Conservation (phyloP, 2,329 filamentous ascomycete species). For the Ophiostoma novo-ulmi region DNA sequence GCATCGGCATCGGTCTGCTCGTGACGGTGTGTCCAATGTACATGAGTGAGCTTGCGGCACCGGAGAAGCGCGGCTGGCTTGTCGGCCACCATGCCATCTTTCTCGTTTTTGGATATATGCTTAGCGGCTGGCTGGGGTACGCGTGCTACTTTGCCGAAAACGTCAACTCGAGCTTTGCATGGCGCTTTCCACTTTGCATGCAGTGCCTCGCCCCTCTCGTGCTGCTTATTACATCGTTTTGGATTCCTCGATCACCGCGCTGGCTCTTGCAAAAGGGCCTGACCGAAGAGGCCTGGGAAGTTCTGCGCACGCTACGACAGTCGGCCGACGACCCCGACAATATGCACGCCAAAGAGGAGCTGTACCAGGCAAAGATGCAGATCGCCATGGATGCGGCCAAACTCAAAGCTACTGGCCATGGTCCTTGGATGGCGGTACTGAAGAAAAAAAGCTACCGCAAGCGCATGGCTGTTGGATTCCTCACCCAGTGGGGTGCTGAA, state of each 20-base stretch:
- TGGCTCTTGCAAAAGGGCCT: slow-evolving; percentile 47
- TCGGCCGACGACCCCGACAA: slow-evolving; percentile 38
- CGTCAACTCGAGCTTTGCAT: slow-evolving; percentile 38
- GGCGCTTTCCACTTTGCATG: slow-evolving; percentile 42
- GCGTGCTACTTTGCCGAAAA: slow-evolving; percentile 40
- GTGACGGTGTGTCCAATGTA: slow-evolving; percentile 44
- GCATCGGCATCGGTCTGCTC: slow-evolving; percentile 41
- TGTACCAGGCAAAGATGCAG: slow-evolving; percentile 44
- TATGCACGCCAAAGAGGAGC: slow-evolving; percentile 42
- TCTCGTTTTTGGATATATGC: slow-evolving; percentile 44
- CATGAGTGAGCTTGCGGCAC: slow-evolving; percentile 40
- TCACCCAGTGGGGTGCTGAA: slow-evolving; percentile 50
- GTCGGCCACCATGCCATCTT: slow-evolving; percentile 44
- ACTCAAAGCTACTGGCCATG: slow-evolving; percentile 37
- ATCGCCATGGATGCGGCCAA: slow-evolving; percentile 40
- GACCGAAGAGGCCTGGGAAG: slow-evolving; percentile 41
- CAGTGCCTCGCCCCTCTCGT: slow-evolving; percentile 35
- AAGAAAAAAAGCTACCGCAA: slow-evolving; percentile 46
- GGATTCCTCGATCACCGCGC: slow-evolving; percentile 44
- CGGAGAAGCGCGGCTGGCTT: slow-evolving; percentile 40
- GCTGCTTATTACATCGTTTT: slow-evolving; percentile 38
- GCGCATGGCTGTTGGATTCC: slow-evolving; percentile 47
- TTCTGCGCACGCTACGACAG: slow-evolving; percentile 39
- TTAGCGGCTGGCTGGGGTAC: slow-evolving; percentile 42
- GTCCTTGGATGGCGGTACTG: slow-evolving; percentile 42